Evolutionary conservation across 163 green algal genomes (phyloP), one percentile per base, ranked within the genome.

Genomic region (Prototheca cutis): DNA sequence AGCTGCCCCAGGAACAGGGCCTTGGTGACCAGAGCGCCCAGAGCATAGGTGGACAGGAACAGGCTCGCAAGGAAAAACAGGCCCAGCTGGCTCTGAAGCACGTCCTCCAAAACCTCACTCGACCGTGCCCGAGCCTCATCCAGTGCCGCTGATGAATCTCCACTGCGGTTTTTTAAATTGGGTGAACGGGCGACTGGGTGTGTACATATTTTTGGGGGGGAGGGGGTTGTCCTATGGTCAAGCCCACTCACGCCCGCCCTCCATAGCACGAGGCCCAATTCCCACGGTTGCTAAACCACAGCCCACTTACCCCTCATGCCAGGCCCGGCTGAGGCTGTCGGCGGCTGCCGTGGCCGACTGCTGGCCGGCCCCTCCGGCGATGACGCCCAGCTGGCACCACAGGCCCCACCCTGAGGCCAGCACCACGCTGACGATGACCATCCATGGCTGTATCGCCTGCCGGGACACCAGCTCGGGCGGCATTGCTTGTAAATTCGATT

Each of bases 1-100:
- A 77, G 60, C 34, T 48, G 40, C 7, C 70, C 70, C 49, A 78
- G 61, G 23, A 78, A 78, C 3, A 78, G 49, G 1, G 42, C 54
- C 58, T 72, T 72, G 40, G 58, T 72, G 15, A 56, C 52, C 40
- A 72, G 52, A 4, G 51, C 48, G 31, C 47, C 23, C 8, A 54
- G 36, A 1, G 57, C 64, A 4, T 59, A 60, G 25, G 29, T 49
- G 15, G 39, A 34, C 5, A 52, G 28, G 6, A 62, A 49, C 25
- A 65, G 25, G 29, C n/a, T 59, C 28, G 24, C 30, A 4, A 62
- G 56, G 25, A 65, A 65, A 10, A 71, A 65, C 1, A 33, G 23
- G 40, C 55, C 56, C 21, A 71, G 56, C 56, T 60, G 56, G 10
- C 31, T 51, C 48, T 48, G 49, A 13, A 61, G 31, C 39, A 60